Percentiles rank a stretch among this genome's conserved stretches.
Evolutionary conservation across 2,329 filamentous ascomycete genomes (phyloP).

Genomic region (Nannizzia gypsea): DNA sequence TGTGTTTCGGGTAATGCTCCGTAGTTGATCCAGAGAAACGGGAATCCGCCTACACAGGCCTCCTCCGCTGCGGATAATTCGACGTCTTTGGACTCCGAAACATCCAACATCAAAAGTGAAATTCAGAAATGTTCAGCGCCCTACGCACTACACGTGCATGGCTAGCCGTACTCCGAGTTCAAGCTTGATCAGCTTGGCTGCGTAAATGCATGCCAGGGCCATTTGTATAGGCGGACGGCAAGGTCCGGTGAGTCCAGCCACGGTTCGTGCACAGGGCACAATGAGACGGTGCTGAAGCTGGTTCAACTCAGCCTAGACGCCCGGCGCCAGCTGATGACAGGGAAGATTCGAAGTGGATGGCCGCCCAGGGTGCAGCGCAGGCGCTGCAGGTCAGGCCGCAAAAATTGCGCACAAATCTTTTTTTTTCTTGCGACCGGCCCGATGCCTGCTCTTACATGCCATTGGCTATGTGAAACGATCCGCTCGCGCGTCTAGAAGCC

Average conservation of each 20-base stretch:
- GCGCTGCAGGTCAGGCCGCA: background rate
- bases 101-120: background rate
- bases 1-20: background rate
- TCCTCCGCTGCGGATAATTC: background rate
- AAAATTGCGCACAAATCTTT: background rate
- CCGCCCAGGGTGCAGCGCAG: background rate
- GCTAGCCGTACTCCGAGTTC: conserved; percentile 1
- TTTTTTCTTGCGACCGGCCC: conserved; percentile 2
- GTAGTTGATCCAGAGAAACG: background rate
- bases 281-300: background rate
- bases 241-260: background rate
- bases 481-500: conserved; percentile 2
- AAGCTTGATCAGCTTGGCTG: background rate
- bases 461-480: background rate
- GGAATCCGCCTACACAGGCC: background rate
- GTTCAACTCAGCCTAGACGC: conserved; percentile 3
- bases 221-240: background rate
- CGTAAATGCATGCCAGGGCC: background rate
- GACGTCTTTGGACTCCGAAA: background rate
- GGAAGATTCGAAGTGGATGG: background rate
- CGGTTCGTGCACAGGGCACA: background rate
- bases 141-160: background rate
- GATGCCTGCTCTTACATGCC: conserved; percentile 1
- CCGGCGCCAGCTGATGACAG: background rate
- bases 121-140: background rate